Evolutionary conservation across 2,329 filamentous ascomycete species (phyloP).

Genomic region (Trichoderma sp.): DNA sequence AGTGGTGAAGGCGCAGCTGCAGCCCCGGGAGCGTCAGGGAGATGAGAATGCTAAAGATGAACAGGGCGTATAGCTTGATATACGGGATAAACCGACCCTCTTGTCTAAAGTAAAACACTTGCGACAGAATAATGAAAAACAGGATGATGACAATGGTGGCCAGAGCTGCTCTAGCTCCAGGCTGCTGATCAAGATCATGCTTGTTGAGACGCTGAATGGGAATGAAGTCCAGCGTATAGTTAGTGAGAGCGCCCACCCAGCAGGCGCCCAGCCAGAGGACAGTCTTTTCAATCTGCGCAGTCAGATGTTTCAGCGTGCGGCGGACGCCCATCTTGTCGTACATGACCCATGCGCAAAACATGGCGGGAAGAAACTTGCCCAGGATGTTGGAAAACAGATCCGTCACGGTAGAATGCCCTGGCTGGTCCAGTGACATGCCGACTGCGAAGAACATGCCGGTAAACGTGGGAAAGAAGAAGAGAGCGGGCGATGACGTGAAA

Average conservation of each 20-base stretch:
- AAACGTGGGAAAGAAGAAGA: conserved; percentile 85
- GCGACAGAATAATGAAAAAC: conserved; percentile 63
- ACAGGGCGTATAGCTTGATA: conserved; percentile 71
- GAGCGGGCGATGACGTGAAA: conserved; percentile 71
- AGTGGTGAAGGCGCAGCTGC: conserved; percentile 88
- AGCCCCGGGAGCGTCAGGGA: conserved; percentile 72
- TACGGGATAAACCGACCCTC: conserved; percentile 78
- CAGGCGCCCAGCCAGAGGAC: conserved; percentile 85
- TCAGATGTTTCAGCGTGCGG: conserved; percentile 67
- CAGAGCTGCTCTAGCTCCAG: conserved; percentile 80
- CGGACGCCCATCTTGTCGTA: conserved; percentile 78
- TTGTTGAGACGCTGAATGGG: conserved; percentile 89
- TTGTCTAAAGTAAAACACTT: conserved; percentile 81
- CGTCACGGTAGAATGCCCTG: conserved; percentile 63
- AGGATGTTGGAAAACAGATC: conserved; percentile 73
- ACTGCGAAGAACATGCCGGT: conserved; percentile 84
- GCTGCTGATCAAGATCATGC: conserved; percentile 84
- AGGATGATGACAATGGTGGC: conserved; percentile 73
- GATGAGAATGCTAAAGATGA: conserved; percentile 65
- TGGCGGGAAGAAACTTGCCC: conserved; percentile 80
- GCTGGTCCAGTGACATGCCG: conserved; percentile 84
- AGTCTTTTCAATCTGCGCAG: conserved; percentile 85
- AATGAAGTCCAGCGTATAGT: conserved; percentile 93
- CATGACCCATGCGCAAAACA: conserved; percentile 83
- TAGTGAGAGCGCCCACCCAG: conserved; percentile 89